Base-by-base conservation (phyloP, 139 green algal species). In the Tetradesmus obliquus region DNA sequence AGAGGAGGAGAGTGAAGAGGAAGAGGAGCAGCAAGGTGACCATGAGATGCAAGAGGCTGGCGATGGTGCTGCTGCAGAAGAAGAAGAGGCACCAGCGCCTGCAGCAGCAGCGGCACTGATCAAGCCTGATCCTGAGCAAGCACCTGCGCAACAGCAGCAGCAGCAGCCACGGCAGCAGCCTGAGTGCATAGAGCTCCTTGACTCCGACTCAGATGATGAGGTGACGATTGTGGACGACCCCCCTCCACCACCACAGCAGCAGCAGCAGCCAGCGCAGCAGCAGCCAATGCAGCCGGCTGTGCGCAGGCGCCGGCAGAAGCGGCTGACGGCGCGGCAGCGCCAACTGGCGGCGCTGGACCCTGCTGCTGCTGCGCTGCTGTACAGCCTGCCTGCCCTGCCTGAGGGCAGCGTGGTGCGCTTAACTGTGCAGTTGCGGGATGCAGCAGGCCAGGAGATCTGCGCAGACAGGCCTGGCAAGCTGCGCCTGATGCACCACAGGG, bases 401-500 rank as follows among this genome's bases (percentile, higher is more conserved):
- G 81, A 86, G 54, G 81, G 81, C 53, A 53, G 32, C 51, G 53
- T 69, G 81, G 12, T 86, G 53, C 53, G 24, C 5, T 15, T 62
- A 6, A 5, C 13, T 24, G 15, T 86, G 81, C 81, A 86, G 81
- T 54, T 86, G 32, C 22, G 51, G 19, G 81, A 86, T 51, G 81
- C 51, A 24, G 81, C 22, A 55, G 12, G 53, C 15, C 81, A 86
- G 13, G 53, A 66, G 10, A 86, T 86, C 17, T 51, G 17, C 32
- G 81, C 81, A 62, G 81, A 86, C 13, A 86, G 81, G 32, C 53
- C 53, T 5, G 81, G 15, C 53, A 66, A 51, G 53, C 81, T 86
- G 54, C 81, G 22, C 53, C 53, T 86, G 81, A 5, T 86, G 81
- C 81, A 86, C 22, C 81, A 86, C 54, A 22, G 24, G 51, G 81